Percentiles rank a stretch among this genome's conserved stretches.
phyloP scores from a whole-genome alignment of 2,329 filamentous ascomycete genomes.

The Colletotrichum costaricense region DNA sequence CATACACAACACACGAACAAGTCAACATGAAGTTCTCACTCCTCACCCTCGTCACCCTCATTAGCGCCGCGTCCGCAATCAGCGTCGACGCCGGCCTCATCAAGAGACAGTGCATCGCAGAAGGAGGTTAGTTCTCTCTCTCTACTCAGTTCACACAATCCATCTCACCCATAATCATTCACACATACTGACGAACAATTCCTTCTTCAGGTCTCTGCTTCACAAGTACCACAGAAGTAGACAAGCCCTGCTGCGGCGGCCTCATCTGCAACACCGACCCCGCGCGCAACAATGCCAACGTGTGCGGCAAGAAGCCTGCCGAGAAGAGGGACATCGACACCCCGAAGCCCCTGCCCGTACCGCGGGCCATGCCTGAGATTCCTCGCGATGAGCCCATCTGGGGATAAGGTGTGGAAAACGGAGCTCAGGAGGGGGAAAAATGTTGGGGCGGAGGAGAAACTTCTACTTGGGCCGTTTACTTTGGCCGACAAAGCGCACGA shows the following conservation, averaged over 20 bases:
- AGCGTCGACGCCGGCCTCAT: constrained; percentile 23
- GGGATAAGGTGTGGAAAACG: neutral
- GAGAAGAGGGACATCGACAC: neutral
- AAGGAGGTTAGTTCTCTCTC: constrained; percentile 1
- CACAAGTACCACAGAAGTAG: constrained; percentile 1
- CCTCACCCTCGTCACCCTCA: constrained; percentile 3
- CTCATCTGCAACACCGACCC: constrained; percentile 18
- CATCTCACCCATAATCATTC: neutral
- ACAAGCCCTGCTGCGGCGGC: constrained; percentile 26
- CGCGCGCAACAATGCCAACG: neutral
- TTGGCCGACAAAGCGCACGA: neutral
- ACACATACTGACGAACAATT: neutral
- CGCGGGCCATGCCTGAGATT: neutral
- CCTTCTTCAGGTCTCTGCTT: neutral
- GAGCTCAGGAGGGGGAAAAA: neutral
- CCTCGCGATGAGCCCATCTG: neutral
- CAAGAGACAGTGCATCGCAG: constrained; percentile 21
- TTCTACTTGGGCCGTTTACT: too few species aligned
- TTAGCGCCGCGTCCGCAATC: constrained; percentile 17
- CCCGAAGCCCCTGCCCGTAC: neutral
- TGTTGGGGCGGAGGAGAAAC: too few species aligned
- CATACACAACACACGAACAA: neutral
- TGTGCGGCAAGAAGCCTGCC: neutral
- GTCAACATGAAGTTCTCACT: constrained; percentile 24
- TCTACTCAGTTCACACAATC: too few species aligned